Conservation (phyloP, 2,329 filamentous ascomycete genomes). For the Neodidymelliopsis sp. region DNA sequence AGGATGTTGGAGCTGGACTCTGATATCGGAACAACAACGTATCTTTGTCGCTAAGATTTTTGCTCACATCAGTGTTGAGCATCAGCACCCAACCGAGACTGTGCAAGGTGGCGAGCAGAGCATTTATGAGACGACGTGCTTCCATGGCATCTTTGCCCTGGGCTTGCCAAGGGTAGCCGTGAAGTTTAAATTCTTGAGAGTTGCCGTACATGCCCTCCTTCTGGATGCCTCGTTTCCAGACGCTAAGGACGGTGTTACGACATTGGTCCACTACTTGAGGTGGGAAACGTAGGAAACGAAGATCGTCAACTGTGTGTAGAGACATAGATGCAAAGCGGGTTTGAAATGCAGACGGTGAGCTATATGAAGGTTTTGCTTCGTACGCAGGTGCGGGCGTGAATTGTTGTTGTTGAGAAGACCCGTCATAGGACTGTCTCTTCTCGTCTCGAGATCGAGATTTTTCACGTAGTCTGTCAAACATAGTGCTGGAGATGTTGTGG, state of each 20-base stretch:
- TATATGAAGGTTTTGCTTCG: slow-evolving; percentile 16
- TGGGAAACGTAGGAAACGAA: slow-evolving; percentile 50
- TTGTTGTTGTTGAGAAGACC: slow-evolving; percentile 1
- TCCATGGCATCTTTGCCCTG: slow-evolving; percentile 36
- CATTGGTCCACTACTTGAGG: slow-evolving; percentile 34
- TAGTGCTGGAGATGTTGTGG: neutral
- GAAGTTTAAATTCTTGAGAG: slow-evolving; percentile 50
- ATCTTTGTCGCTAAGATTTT: slow-evolving; percentile 45
- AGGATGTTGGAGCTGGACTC: slow-evolving; percentile 41
- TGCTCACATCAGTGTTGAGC: slow-evolving; percentile 47
- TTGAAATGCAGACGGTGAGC: slow-evolving; percentile 22
- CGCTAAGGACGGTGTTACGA: slow-evolving; percentile 29
- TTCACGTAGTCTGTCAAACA: slow-evolving; percentile 26
- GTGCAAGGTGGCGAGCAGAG: slow-evolving; percentile 45
- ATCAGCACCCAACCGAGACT: slow-evolving; percentile 50
- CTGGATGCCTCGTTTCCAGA: slow-evolving; percentile 45
- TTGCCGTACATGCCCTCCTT: slow-evolving; percentile 40
- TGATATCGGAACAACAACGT: slow-evolving; percentile 51
- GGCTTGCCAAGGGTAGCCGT: slow-evolving; percentile 47
- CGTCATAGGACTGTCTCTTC: slow-evolving; percentile 17
- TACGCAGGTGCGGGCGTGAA: slow-evolving; percentile 19
- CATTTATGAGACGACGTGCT: slow-evolving; percentile 42
- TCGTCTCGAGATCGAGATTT: slow-evolving; percentile 20
- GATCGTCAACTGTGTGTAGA: slow-evolving; percentile 29
- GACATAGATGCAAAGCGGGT: slow-evolving; percentile 36